phyloP scores from a whole-genome alignment of 441 rosid species.

The Dalechampia spathulata region DNA sequence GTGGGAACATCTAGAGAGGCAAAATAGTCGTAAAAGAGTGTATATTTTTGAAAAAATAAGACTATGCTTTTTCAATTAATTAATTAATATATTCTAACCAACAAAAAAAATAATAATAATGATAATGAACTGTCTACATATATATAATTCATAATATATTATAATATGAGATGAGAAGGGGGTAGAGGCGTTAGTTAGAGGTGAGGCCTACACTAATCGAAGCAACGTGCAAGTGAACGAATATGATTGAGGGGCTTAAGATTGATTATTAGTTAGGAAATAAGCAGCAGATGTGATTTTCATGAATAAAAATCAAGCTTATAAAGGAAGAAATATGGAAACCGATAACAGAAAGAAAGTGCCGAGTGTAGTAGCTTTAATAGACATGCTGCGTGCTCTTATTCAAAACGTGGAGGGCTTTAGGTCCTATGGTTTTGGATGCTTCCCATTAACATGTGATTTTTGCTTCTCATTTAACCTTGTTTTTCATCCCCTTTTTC shows the following conservation, averaged over 20 bases:
- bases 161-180: no score
- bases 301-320: constrained; percentile 6
- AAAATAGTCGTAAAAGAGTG: constrained; percentile 5
- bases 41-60: constrained; percentile 6
- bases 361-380: constrained; percentile 33
- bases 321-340: constrained; percentile 16
- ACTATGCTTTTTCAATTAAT: no score
- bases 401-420: constrained; percentile 16
- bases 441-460: constrained; percentile 17
- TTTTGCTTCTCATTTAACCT: constrained; percentile 25
- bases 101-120: no score
- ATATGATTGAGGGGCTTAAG: background rate
- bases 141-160: no score
- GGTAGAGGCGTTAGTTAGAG: background rate
- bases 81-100: no score
- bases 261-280: no score
- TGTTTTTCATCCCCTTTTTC: constrained; percentile 4
- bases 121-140: no score
- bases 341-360: constrained; percentile 24
- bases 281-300: background rate
- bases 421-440: constrained; percentile 23
- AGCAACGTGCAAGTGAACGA: constrained; percentile 1
- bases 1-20: background rate
- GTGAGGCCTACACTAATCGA: constrained; percentile 10
- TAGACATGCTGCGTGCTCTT: constrained; percentile 40